Percentiles rank a stretch among this genome's conserved stretches.
Evolutionary conservation across 2,329 filamentous ascomycete genomes (phyloP).

Genomic region (Curvularia eragrostidis): DNA sequence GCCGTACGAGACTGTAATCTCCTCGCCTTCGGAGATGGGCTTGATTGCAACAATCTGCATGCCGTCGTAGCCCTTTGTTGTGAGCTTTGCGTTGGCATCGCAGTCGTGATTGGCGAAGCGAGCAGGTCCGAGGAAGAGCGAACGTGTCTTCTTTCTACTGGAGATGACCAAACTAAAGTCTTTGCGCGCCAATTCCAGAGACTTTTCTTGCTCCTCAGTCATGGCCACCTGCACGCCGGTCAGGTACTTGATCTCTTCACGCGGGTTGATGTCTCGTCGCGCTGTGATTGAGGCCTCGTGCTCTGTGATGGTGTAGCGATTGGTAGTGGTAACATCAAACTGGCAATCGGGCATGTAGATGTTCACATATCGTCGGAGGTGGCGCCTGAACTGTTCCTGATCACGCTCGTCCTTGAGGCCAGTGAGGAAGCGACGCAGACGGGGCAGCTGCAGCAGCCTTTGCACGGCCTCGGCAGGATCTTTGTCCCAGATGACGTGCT

Average conservation of each 20-base stretch:
- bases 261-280: conserved; percentile 76
- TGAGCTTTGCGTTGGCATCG: conserved; percentile 85
- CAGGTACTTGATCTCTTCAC: conserved; percentile 89
- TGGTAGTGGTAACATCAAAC: conserved; percentile 92
- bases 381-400: conserved; percentile 82
- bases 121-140: conserved; percentile 91
- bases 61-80: conserved; percentile 81
- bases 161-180: conserved; percentile 98
- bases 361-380: conserved; percentile 87
- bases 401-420: conserved; percentile 76
- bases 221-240: conserved; percentile 91
- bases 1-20: conserved; percentile 96
- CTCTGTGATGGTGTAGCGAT: conserved; percentile 89
- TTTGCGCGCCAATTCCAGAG: conserved; percentile 79
- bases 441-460: conserved; percentile 73
- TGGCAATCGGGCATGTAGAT: conserved; percentile 94
- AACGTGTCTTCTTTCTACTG: conserved; percentile 86
- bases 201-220: conserved; percentile 85
- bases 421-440: conserved; percentile 73
- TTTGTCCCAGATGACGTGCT: conserved; percentile 75
- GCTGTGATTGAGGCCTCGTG: conserved; percentile 90
- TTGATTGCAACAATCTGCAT: conserved; percentile 89
- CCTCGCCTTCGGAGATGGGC: conserved; percentile 84
- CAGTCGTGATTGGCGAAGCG: conserved; percentile 98
- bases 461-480: conserved; percentile 74